Conservation (phyloP, 1,284 basidiomycete genomes). For the Apiotrichum laibachii region DNA sequence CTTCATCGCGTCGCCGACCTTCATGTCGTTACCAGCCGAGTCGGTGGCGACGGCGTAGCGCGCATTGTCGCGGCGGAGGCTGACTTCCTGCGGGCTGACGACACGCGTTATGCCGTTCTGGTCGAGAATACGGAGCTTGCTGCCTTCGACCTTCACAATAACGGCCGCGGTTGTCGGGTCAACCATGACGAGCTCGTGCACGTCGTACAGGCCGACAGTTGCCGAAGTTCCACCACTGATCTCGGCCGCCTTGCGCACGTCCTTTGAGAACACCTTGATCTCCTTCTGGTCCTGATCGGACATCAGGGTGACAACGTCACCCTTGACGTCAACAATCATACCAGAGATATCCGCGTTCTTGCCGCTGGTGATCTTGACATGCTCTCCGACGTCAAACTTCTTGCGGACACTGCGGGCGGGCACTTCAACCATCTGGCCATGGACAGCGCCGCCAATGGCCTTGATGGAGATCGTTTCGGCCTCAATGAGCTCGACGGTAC, state of each 20-base stretch:
- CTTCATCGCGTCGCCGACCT: constrained; percentile 85
- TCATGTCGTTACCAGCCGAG: constrained; percentile 70
- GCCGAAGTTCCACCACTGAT: constrained; percentile 67
- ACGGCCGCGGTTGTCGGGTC: constrained; percentile 93
- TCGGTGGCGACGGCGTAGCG: constrained; percentile 84
- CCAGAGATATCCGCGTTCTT: constrained; percentile 94
- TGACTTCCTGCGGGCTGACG: constrained; percentile 93
- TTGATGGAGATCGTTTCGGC: constrained; percentile 84
- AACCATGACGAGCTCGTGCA: constrained; percentile 94
- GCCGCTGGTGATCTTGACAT: constrained; percentile 96
- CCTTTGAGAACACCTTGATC: constrained; percentile 96
- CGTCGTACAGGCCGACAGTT: constrained; percentile 73
- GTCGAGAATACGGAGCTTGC: constrained; percentile 91
- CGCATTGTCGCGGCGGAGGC: constrained; percentile 76
- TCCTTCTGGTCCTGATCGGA: constrained; percentile 97
- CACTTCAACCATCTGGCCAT: constrained; percentile 72
- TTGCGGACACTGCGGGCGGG: constrained; percentile 88
- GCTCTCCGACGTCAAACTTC: constrained; percentile 93
- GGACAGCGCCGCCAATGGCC: constrained; percentile 59
- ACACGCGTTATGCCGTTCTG: constrained; percentile 85
- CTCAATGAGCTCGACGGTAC: constrained; percentile 83
- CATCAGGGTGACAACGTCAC: constrained; percentile 90
- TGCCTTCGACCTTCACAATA: constrained; percentile 95
- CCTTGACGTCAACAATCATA: constrained; percentile 86
- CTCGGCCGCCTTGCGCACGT: constrained; percentile 94